Base-by-base conservation (phyloP, 179 eudicot genomes). In the Actinidia chinensis region DNA sequence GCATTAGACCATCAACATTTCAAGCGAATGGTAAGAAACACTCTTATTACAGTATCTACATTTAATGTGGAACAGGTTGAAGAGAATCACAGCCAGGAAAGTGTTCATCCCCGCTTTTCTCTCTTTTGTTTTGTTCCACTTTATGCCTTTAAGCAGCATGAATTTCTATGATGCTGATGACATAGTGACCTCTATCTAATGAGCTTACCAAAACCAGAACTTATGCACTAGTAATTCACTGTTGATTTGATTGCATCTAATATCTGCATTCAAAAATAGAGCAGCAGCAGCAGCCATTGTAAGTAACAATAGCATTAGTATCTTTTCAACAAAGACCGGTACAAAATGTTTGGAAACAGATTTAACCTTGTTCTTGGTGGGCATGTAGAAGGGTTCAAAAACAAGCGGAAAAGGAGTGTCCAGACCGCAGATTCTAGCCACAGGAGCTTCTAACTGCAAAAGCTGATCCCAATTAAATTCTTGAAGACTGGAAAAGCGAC, bases 331-430 rank as follows among this genome's bases (percentile, higher is more conserved):
- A 36, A 36, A 36, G 40, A 36, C 65, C 65, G 11, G 40, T 18
- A 11, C 23, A 40, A 13, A 54, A 40, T 6, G 64, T 55, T 55
- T 48, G 23, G 36, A 51, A 56, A 23, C 17, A 51, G 17, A 80
- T 36, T 36, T 76, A 56, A 87, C 98, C 98, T 93, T 95, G 80
- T 93, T 95, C 81, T 92, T 92, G 54, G 92, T 93, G 64, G 99
- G 99, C 82, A 95, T 85, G 79, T 95, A 95, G 72, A 93, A 94
- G 3, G 40, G 40, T 36, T 95, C 99, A 75, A 93, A 95, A 52
- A 95, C 97, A 65, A 92, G 97, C 22, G 99, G 99, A 81, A 95
- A 95, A 36, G 99, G 99, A 43, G 98, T 95, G 76, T 95, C 99
- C 71, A 36, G 40, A 36, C 40, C 40, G 40, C 40, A 36, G 40